These are phyloP conservation scores for Neophaeococcomyces aloes DNA, from an alignment of 2,329 filamentous ascomycete species.

Conservation along the genomic window DNA sequence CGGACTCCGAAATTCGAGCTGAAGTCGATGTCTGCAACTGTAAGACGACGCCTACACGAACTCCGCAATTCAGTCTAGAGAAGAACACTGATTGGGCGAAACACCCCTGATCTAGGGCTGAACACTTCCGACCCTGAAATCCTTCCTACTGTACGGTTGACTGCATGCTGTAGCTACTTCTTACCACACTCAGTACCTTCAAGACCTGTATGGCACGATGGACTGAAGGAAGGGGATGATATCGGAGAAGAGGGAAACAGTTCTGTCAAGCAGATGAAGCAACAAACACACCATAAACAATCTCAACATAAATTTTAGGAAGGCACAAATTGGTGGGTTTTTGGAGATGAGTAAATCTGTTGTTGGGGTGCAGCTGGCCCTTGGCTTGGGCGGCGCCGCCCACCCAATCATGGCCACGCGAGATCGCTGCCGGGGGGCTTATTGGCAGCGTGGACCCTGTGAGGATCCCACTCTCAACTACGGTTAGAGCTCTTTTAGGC, in stretches of 20 bases:
- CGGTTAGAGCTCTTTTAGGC: constrained; percentile 3
- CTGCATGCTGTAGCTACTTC: too few relatives aligned
- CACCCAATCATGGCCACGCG: constrained; percentile 2
- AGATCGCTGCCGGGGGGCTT: too few relatives aligned
- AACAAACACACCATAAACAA: not conserved
- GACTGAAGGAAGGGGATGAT: too few relatives aligned
- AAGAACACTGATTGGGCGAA: constrained; percentile 3
- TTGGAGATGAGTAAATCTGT: not conserved
- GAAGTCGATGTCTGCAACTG: not conserved
- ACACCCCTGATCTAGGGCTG: too few relatives aligned
- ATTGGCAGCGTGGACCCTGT: not conserved
- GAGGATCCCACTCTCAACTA: constrained; percentile 3
- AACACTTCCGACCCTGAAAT: too few relatives aligned
- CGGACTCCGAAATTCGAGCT: constrained; percentile 18
- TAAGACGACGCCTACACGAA: constrained; percentile 8
- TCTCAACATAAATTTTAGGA: constrained; percentile 6
- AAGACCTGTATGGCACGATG: too few relatives aligned
- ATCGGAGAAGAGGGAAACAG: too few relatives aligned
- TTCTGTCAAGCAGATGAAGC: too few relatives aligned
- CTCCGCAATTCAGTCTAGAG: constrained; percentile 12
- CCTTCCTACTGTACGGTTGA: constrained; percentile 10
- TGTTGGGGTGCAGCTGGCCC: constrained; percentile 9
- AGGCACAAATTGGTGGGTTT: not conserved
- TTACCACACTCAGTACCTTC: too few relatives aligned
- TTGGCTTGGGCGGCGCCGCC: not conserved